These are phyloP conservation scores for Olyra latifolia DNA, from an alignment of 176 grass and related monocot genomes.

Conservation along the genomic window DNA sequence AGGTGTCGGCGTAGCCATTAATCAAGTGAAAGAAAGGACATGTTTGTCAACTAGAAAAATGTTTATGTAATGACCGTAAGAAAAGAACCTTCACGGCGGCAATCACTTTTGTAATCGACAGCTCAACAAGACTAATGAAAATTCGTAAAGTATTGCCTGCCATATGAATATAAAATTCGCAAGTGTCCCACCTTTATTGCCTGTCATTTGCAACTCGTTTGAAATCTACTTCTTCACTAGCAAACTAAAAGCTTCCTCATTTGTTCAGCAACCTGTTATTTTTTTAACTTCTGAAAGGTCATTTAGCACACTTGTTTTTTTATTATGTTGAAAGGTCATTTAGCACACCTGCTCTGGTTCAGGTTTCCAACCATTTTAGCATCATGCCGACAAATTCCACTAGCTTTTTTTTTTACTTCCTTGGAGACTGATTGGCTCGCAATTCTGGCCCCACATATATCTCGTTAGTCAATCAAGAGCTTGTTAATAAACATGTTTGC, in stretches of 20 bases:
- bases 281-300: too few relatives aligned
- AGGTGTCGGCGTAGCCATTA: neutral
- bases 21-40: neutral
- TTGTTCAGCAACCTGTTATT: too few relatives aligned
- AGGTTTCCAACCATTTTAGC: slow-evolving; percentile 2
- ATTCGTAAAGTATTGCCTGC: neutral
- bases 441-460: slow-evolving; percentile 1
- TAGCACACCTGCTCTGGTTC: neutral
- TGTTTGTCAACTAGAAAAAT: neutral
- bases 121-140: slow-evolving; percentile 14
- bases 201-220: slow-evolving; percentile 34
- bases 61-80: slow-evolving; percentile 7
- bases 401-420: neutral
- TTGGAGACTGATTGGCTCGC: neutral
- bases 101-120: slow-evolving; percentile 31
- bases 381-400: neutral
- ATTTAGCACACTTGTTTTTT: too few relatives aligned
- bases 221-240: slow-evolving; percentile 31
- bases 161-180: neutral
- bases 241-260: neutral
- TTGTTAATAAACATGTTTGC: neutral
- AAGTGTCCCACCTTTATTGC: slow-evolving; percentile 29
- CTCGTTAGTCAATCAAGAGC: slow-evolving; percentile 10
- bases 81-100: neutral
- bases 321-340: neutral